Evolutionary conservation across 768 basidiomycete genomes (phyloP).

Genomic region (Pleurotus sapidus): DNA sequence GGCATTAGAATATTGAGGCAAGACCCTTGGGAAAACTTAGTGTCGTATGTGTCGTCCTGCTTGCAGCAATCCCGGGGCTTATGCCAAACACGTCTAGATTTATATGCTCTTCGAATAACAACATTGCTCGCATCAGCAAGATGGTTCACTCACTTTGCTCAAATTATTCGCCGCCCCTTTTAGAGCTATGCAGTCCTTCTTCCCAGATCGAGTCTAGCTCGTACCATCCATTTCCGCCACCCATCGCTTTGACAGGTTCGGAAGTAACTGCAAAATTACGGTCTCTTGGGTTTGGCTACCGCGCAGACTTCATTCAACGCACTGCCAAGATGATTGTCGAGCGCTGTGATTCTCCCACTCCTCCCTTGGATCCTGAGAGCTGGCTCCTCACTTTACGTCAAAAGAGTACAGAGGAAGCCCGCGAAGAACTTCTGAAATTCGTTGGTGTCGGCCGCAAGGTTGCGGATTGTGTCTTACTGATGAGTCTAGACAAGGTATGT

Average conservation of each 20-base stretch:
- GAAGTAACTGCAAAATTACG: conserved; percentile 66
- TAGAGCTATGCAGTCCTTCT: conserved; percentile 41
- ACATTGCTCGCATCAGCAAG: conserved; percentile 90
- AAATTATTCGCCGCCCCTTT: conserved; percentile 68
- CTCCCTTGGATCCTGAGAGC: conserved; percentile 30
- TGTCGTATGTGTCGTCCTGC: conserved; percentile 64
- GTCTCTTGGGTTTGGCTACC: conserved; percentile 90
- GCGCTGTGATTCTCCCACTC: conserved; percentile 31
- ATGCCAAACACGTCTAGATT: conserved; percentile 55
- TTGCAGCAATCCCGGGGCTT: not conserved
- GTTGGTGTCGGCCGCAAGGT: conserved; percentile 96
- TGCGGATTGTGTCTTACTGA: conserved; percentile 90
- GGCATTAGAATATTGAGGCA: conserved; percentile 89
- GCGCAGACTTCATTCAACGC: conserved; percentile 84
- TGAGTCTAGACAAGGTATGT: conserved; percentile 86
- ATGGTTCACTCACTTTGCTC: conserved; percentile 86
- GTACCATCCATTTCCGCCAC: conserved; percentile 86
- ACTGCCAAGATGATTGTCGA: conserved; percentile 79
- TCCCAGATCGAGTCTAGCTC: conserved; percentile 20
- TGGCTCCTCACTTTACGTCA: conserved; percentile 59
- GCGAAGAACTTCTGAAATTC: conserved; percentile 75
- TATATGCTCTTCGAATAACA: conserved; percentile 97
- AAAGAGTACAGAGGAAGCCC: conserved; percentile 51
- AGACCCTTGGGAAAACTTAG: conserved; percentile 93
- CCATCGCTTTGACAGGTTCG: conserved; percentile 58